These are phyloP conservation scores for Sporothrix brasiliensis DNA, from an alignment of 2,329 filamentous ascomycete genomes.

Conservation along the genomic window DNA sequence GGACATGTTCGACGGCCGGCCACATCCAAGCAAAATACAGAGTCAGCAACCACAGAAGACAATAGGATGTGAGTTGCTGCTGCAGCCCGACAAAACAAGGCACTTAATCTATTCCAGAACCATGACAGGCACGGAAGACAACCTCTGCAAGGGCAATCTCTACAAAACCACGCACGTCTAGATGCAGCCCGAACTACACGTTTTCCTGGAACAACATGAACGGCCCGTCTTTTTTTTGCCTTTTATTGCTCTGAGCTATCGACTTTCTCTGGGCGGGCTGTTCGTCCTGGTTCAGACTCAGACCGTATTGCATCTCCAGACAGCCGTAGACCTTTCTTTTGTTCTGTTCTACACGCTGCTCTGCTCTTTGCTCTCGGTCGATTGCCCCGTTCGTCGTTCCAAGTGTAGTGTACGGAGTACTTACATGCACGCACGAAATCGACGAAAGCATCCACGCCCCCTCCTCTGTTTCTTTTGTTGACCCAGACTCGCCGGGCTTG, in stretches of 20 bases:
- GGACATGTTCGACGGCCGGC: neutral
- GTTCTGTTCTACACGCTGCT: no score
- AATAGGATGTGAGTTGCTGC: neutral
- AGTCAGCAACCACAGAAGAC: neutral
- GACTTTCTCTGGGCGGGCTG: neutral
- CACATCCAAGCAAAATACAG: neutral
- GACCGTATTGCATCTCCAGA: neutral
- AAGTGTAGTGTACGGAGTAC: no score
- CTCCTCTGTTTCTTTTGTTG: neutral
- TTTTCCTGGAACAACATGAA: neutral
- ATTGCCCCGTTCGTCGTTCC: slow-evolving; percentile 1
- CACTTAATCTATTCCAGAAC: slow-evolving; percentile 8
- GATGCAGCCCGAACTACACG: slow-evolving; percentile 7
- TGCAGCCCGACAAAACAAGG: slow-evolving; percentile 20
- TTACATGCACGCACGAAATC: neutral
- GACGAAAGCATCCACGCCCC: slow-evolving; percentile 15
- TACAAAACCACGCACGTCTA: slow-evolving; percentile 6
- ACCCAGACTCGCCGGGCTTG: slow-evolving; percentile 25
- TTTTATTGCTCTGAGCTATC: neutral
- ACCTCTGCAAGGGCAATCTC: slow-evolving; percentile 8
- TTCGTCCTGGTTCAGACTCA: neutral
- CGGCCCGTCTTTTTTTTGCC: neutral
- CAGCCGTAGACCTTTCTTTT: neutral
- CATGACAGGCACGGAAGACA: slow-evolving; percentile 11
- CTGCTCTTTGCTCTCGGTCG: neutral